A percentile compares a stretch with the other conserved stretches of the same genome.
Conservation (phyloP, 768 basidiomycete genomes). For the Russula sp. region DNA sequence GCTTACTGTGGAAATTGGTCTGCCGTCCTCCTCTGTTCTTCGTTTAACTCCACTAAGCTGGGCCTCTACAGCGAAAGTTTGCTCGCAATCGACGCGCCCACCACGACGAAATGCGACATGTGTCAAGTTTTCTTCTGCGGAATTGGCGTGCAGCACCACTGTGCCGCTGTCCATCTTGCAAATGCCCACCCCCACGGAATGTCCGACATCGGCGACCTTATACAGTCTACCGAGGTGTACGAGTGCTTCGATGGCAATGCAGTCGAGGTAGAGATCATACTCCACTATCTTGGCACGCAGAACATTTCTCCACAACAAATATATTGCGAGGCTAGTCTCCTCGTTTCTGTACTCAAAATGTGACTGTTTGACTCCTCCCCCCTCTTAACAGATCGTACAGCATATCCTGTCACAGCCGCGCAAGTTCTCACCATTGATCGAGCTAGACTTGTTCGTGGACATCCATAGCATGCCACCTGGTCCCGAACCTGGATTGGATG, state of each 20-base stretch:
- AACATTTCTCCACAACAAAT: conserved; percentile 62
- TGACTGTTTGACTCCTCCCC: not conserved
- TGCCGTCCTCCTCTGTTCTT: conserved; percentile 16
- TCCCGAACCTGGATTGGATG: conserved; percentile 48
- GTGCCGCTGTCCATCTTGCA: conserved; percentile 50
- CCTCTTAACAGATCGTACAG: conserved; percentile 47
- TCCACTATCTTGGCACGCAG: conserved; percentile 68
- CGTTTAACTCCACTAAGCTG: not conserved
- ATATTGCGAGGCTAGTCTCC: conserved; percentile 52
- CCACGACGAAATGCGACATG: conserved; percentile 79
- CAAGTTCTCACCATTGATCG: conserved; percentile 60
- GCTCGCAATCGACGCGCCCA: conserved; percentile 63
- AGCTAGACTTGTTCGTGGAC: conserved; percentile 65
- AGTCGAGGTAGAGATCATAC: conserved; percentile 76
- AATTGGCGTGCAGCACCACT: conserved; percentile 68
- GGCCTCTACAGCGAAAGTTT: conserved; percentile 55
- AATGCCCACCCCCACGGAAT: conserved; percentile 66
- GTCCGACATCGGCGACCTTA: conserved; percentile 63
- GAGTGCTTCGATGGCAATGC: conserved; percentile 75
- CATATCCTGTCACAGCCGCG: conserved; percentile 55
- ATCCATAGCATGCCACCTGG: conserved; percentile 54
- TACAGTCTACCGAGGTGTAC: conserved; percentile 67
- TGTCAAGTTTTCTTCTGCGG: conserved; percentile 82
- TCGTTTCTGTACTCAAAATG: conserved; percentile 30
- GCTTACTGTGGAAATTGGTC: conserved; percentile 79